Percentiles rank a stretch among this genome's conserved stretches.
Conservation (phyloP, 106 monocot genomes). For the Posidonia australis region DNA sequence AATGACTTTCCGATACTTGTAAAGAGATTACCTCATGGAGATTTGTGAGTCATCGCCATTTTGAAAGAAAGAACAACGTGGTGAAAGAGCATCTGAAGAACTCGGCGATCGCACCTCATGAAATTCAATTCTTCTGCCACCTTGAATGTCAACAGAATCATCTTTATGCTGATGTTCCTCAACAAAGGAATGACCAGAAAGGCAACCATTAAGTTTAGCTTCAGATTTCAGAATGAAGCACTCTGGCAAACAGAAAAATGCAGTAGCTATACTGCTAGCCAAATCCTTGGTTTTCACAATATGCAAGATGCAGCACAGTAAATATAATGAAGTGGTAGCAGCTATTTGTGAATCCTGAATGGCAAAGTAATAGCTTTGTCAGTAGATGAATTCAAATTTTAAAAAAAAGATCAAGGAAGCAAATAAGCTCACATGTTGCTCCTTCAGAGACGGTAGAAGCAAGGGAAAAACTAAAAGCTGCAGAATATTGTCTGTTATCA, state of each 20-base stretch:
- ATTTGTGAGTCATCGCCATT: neutral
- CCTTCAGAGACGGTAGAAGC: slow-evolving; percentile 65
- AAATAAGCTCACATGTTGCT: slow-evolving; percentile 36
- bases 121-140: slow-evolving; percentile 3
- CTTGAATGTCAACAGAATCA: slow-evolving; percentile 14
- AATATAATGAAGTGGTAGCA: slow-evolving; percentile 61
- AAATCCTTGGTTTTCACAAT: slow-evolving; percentile 90
- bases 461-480: slow-evolving; percentile 76
- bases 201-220: slow-evolving; percentile 40
- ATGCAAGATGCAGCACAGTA: slow-evolving; percentile 88
- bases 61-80: neutral
- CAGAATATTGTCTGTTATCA: slow-evolving; percentile 79
- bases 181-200: slow-evolving; percentile 15
- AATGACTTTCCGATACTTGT: too few relatives aligned
- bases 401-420: neutral
- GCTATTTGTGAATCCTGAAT: slow-evolving; percentile 45
- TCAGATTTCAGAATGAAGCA: slow-evolving; percentile 23
- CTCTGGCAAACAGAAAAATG: slow-evolving; percentile 53
- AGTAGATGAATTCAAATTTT: neutral
- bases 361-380: neutral
- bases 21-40: slow-evolving; percentile 29
- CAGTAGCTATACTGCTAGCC: slow-evolving; percentile 60
- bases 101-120: slow-evolving; percentile 4
- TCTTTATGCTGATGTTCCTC: slow-evolving; percentile 14
- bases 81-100: neutral